phyloP scores from a whole-genome alignment of 345 rosid genomes.

The Arabis alpina region DNA sequence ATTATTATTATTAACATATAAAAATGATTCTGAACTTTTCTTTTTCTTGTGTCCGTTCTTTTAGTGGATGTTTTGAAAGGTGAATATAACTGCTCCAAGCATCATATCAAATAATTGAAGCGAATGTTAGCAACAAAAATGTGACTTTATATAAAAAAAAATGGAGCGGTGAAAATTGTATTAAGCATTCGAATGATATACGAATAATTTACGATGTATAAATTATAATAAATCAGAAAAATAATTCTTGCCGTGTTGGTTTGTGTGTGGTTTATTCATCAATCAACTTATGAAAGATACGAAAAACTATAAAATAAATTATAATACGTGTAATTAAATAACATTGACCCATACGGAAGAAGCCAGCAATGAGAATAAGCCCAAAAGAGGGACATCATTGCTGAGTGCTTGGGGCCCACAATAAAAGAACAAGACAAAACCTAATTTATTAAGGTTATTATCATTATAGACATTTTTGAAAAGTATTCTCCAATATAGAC shows the following conservation, averaged over 20 bases:
- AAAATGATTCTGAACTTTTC: slow-evolving; percentile 20
- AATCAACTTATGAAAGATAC: slow-evolving; percentile 33
- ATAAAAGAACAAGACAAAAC: not conserved
- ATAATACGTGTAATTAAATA: slow-evolving; percentile 8
- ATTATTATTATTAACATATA: slow-evolving; percentile 13
- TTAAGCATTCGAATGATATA: slow-evolving; percentile 13
- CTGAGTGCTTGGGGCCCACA: slow-evolving; percentile 31
- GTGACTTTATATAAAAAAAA: not conserved
- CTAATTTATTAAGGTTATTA: slow-evolving; percentile 40
- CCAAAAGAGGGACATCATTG: slow-evolving; percentile 40
- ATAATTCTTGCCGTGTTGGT: slow-evolving; percentile 32
- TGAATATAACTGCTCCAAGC: slow-evolving; percentile 27
- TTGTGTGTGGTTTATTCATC: slow-evolving; percentile 31
- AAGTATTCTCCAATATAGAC: too few species aligned
- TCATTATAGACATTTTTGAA: too few species aligned
- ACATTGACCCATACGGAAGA: slow-evolving; percentile 34
- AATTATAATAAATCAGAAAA: not conserved
- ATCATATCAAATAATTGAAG: slow-evolving; percentile 34
- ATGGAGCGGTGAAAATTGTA: slow-evolving; percentile 10
- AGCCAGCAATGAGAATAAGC: slow-evolving; percentile 38
- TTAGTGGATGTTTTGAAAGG: slow-evolving; percentile 32
- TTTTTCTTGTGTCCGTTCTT: slow-evolving; percentile 28
- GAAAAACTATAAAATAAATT: slow-evolving; percentile 19
- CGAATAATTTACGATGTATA: slow-evolving; percentile 6
- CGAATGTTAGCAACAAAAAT: slow-evolving; percentile 28